These are phyloP conservation scores for Trichoderma virens DNA, from an alignment of 495 filamentous ascomycete genomes.

Conservation along the genomic window DNA sequence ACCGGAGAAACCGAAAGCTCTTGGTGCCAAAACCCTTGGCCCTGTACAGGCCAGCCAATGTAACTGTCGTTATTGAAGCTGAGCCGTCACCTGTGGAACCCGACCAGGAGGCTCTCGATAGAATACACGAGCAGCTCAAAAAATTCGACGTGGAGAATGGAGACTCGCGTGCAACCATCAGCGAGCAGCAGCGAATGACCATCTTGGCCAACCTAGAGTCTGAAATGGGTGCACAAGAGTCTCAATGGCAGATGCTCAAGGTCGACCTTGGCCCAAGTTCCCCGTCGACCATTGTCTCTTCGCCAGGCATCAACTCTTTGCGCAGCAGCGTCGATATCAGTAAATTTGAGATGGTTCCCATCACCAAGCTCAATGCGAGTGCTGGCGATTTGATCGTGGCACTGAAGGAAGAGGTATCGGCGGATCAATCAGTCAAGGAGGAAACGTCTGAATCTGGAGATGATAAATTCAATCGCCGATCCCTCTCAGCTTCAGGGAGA, in stretches of 20 bases:
- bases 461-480: neutral
- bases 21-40: constrained; percentile 42
- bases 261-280: constrained; percentile 41
- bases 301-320: constrained; percentile 17
- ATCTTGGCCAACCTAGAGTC: constrained; percentile 44
- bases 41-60: constrained; percentile 26
- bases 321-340: neutral
- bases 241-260: constrained; percentile 43
- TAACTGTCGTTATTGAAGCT: constrained; percentile 25
- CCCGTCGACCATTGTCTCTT: constrained; percentile 35
- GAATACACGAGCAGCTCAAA: constrained; percentile 43
- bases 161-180: constrained; percentile 21
- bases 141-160: constrained; percentile 29
- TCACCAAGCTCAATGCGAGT: neutral
- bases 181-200: constrained; percentile 27
- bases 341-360: constrained; percentile 10
- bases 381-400: neutral
- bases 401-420: neutral
- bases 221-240: constrained; percentile 45
- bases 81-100: constrained; percentile 44
- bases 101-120: constrained; percentile 36
- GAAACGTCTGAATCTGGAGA: neutral
- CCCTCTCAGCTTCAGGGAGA: neutral
- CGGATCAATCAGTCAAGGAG: neutral
- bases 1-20: constrained; percentile 32